phyloP scores from a whole-genome alignment of 371 early-diverging fungal species.

The Dipsacomyces acuminosporus region DNA sequence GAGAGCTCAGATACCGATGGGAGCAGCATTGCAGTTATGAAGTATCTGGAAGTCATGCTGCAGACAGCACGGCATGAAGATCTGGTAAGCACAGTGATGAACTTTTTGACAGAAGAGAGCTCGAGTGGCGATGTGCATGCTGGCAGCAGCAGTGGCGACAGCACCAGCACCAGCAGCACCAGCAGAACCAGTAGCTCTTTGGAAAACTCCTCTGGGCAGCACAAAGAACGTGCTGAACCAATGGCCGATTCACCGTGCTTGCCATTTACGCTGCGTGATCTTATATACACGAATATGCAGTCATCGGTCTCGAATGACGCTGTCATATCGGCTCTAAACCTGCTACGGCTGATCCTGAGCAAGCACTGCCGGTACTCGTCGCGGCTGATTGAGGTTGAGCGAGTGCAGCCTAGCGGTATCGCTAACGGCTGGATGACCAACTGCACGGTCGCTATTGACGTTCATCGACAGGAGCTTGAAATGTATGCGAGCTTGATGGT shows the following conservation, averaged over 20 bases:
- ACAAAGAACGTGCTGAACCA: too few species aligned
- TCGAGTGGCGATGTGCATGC: constrained; percentile 19
- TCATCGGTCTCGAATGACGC: constrained; percentile 63
- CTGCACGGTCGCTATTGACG: constrained; percentile 43
- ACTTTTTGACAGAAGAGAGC: constrained; percentile 68
- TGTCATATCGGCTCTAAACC: constrained; percentile 75
- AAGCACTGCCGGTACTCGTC: constrained; percentile 73
- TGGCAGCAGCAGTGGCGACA: background rate
- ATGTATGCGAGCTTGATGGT: constrained; percentile 45
- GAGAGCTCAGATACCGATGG: constrained; percentile 90
- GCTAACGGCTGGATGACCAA: constrained; percentile 38
- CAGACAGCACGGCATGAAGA: constrained; percentile 69
- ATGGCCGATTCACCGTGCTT: constrained; percentile 32
- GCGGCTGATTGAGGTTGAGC: constrained; percentile 62
- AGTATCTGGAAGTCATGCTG: constrained; percentile 79
- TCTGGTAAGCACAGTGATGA: constrained; percentile 65
- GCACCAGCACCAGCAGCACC: too few species aligned
- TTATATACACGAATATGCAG: constrained; percentile 69
- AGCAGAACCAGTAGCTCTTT: too few species aligned
- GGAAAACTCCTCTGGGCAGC: background rate
- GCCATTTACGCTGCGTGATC: constrained; percentile 71
- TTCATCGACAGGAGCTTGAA: constrained; percentile 47
- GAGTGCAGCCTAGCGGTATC: constrained; percentile 35
- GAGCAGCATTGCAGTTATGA: constrained; percentile 82
- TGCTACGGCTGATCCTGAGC: constrained; percentile 70